Percentiles rank a stretch among this genome's conserved stretches.
phyloP scores from a whole-genome alignment of 2,329 filamentous ascomycete species.

The Mariannaea sp. region DNA sequence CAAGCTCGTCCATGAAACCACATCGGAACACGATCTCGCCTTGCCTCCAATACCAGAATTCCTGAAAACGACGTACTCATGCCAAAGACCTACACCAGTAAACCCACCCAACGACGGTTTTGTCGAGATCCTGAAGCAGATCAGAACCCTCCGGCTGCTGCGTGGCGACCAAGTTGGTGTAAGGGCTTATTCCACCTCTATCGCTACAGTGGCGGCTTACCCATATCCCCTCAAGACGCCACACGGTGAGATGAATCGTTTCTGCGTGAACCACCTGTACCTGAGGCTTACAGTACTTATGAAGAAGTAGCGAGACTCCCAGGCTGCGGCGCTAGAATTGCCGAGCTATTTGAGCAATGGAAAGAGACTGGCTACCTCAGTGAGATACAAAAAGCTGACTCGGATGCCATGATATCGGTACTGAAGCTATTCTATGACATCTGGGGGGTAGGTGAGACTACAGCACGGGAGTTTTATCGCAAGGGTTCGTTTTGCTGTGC shows the following conservation, averaged over 20 bases:
- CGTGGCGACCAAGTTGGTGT: slow-evolving; percentile 78
- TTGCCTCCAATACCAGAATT: slow-evolving; percentile 72
- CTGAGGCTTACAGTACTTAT: background rate
- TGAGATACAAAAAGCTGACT: slow-evolving; percentile 67
- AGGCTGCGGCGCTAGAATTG: slow-evolving; percentile 81
- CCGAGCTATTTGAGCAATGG: slow-evolving; percentile 78
- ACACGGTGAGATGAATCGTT: slow-evolving; percentile 44
- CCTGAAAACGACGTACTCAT: slow-evolving; percentile 69
- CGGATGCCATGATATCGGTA: slow-evolving; percentile 66
- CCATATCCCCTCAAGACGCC: slow-evolving; percentile 56
- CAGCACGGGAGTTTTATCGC: slow-evolving; percentile 79
- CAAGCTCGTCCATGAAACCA: slow-evolving; percentile 68
- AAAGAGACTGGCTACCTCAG: slow-evolving; percentile 61
- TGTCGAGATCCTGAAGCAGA: slow-evolving; percentile 72
- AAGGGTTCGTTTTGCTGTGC: slow-evolving; percentile 48
- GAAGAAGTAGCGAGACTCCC: slow-evolving; percentile 66
- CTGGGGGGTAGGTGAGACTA: slow-evolving; percentile 88
- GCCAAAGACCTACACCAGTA: slow-evolving; percentile 74
- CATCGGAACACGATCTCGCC: slow-evolving; percentile 73
- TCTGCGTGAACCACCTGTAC: slow-evolving; percentile 13
- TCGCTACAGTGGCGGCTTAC: slow-evolving; percentile 83
- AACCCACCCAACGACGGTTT: slow-evolving; percentile 76
- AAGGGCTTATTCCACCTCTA: slow-evolving; percentile 84
- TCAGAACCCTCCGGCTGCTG: slow-evolving; percentile 72
- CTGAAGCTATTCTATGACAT: slow-evolving; percentile 79